These are phyloP conservation scores for Fusarium austroafricanum DNA, from an alignment of 2,329 filamentous ascomycete species.

Conservation along the genomic window DNA sequence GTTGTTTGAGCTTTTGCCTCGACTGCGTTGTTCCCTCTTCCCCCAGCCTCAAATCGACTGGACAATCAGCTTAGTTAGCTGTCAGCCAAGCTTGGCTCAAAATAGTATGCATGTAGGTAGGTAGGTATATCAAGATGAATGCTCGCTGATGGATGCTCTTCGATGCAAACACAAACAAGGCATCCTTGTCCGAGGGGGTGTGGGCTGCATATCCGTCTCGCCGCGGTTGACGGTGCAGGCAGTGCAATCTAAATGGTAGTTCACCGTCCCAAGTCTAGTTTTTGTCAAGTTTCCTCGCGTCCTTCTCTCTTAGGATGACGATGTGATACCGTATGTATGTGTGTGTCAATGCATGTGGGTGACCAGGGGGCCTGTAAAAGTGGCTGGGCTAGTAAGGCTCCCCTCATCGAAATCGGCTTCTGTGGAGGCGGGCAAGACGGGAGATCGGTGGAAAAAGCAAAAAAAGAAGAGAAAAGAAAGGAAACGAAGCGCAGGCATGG, in stretches of 20 bases:
- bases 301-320: slow-evolving; percentile 7
- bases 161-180: slow-evolving; percentile 28
- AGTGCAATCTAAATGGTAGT: slow-evolving; percentile 25
- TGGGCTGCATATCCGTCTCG: slow-evolving; percentile 36
- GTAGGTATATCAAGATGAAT: slow-evolving; percentile 16
- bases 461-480: slow-evolving; percentile 40
- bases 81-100: slow-evolving; percentile 6
- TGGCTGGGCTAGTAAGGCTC: slow-evolving; percentile 19
- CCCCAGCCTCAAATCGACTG: slow-evolving; percentile 14
- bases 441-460: slow-evolving; percentile 42
- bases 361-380: slow-evolving; percentile 22
- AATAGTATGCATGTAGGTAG: neutral
- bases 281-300: slow-evolving; percentile 7
- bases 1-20: neutral
- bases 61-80: neutral
- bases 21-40: slow-evolving; percentile 20
- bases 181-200: slow-evolving; percentile 27
- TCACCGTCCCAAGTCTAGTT: slow-evolving; percentile 10
- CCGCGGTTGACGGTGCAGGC: slow-evolving; percentile 32
- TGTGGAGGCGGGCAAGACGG: slow-evolving; percentile 43
- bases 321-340: neutral
- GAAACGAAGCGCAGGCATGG: slow-evolving; percentile 16
- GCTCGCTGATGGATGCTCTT: neutral
- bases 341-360: slow-evolving; percentile 13
- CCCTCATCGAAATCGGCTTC: slow-evolving; percentile 23